Base-by-base conservation (phyloP, 768 basidiomycete genomes). In the Mycena chlorophos region DNA sequence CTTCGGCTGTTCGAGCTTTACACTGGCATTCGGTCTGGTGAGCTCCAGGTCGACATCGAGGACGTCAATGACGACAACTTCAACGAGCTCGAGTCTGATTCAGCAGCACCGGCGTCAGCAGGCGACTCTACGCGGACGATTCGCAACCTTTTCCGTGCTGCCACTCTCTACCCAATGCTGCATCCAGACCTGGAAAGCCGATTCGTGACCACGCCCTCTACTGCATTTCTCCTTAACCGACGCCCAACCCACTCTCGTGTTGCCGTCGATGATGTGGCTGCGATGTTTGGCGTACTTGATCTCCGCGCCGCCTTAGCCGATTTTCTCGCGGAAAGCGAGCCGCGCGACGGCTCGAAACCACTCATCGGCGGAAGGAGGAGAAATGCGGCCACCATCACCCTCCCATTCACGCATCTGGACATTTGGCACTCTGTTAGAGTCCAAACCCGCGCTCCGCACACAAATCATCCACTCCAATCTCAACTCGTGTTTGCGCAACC, bases 401-500 rank as follows among this genome's bases (percentile, higher is more conserved):
- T 66, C 12, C 62, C 69, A 8, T 62, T 66, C 48, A 26, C 50
- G 5, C 43, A 64, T 37, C 50, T 72, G 19, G 54, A 69, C 29
- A 55, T 71, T 13, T 73, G 71, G 72, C 61, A 54, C n/a, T 57
- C 53, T 17, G 31, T 67, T 19, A 50, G 56, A 1, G 43, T 70
- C 25, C 71, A 74, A 49, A 48, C 57, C 8, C 66, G 34, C 34
- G 51, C 63, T 1, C 69, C 64, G 38, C 64, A 68, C 28, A 56
- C 65, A 2, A 43, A 67, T 37, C 42, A 50, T 4, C 51, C 63
- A 10, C 29, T 65, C 4, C 60, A 65, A 14, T 48, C 62, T 10
- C 50, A 63, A 39, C 68, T 61, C 1, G 37, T 73, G 14, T 62
- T 68, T 31, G 66, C 59, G 2, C 46, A 13, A 3, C 71, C 69